Conservation (phyloP, 176 grass and related monocot species). For the Cenchrus americanus region DNA sequence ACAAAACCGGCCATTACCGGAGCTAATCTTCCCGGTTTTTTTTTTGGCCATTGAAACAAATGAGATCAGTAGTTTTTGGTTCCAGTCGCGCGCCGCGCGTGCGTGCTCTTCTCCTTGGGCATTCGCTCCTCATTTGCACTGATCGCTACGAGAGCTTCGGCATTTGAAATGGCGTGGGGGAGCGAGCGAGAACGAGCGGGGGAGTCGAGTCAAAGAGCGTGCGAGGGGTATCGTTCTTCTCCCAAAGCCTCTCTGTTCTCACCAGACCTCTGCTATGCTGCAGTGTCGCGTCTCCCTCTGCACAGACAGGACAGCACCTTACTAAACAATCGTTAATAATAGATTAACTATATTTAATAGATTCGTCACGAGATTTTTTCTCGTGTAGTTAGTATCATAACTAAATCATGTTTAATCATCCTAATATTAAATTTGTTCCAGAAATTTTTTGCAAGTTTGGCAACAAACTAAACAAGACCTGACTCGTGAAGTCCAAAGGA, state of each 20-base stretch:
- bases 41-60: neutral
- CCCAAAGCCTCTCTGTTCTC: slow-evolving; percentile 29
- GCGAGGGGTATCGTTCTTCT: neutral
- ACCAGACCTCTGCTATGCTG: neutral
- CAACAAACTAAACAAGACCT: too few relatives aligned
- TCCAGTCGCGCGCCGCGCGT: neutral
- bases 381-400: too few relatives aligned
- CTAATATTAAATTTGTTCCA: too few relatives aligned
- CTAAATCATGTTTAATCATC: too few relatives aligned
- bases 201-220: neutral
- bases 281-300: neutral
- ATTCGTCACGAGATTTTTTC: too few relatives aligned
- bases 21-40: neutral
- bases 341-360: too few relatives aligned
- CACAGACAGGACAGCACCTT: slow-evolving; percentile 3
- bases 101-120: neutral
- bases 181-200: neutral
- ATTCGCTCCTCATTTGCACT: neutral
- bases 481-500: too few relatives aligned
- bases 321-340: too few relatives aligned
- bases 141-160: slow-evolving; percentile 8
- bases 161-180: slow-evolving; percentile 21
- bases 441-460: too few relatives aligned
- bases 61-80: neutral
- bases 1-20: neutral